Base-by-base conservation (phyloP, 768 basidiomycete genomes). In the Russula virescens region DNA sequence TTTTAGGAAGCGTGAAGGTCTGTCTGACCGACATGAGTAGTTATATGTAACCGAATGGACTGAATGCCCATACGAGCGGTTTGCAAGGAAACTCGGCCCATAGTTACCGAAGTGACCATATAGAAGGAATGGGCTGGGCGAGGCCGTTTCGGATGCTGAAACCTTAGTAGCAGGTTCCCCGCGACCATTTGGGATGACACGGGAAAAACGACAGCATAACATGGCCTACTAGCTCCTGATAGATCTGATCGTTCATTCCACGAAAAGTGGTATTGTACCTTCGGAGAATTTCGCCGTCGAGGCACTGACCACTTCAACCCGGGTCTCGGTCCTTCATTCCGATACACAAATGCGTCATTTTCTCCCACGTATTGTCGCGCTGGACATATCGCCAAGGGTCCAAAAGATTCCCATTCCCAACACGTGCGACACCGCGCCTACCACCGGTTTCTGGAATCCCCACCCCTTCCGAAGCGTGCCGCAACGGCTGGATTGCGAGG, bases 21-120 rank as follows among this genome's bases (percentile, higher is more conserved):
- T 25, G 31, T 50, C 42, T 26, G 10, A 35, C 23, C 34, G 42
- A 55, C 58, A 60, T 64, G 40, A 38, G 53, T 26, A 42, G 52
- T 59, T 63, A 64, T 64, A 64, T 55, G 58, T 60, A 63, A 60
- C 23, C 1, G 26, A 45, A 55, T n/a, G 52, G 13, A 38, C 38
- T 18, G 13, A 50, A 28, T 23, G 34, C n/a, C 2, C 10, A 2
- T 38, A 14, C n/a, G n/a, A n/a, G 38, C 19, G 28, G 23, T 19
- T 25, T 25, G 31, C 34, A 26, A 55, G 47, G 53, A 35, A 18
- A n/a, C 21, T 60, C 63, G 63, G 63, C 23, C 63, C 63, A 58
- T 58, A 4, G 48, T 55, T 26, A 50, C 63, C 63, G 63, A 64
- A 63, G 43, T 11, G 23, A 31, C 25, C 28, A 19, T 26, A 6